phyloP scores from a whole-genome alignment of 2,329 filamentous ascomycete genomes.

The Microdochium nivale region DNA sequence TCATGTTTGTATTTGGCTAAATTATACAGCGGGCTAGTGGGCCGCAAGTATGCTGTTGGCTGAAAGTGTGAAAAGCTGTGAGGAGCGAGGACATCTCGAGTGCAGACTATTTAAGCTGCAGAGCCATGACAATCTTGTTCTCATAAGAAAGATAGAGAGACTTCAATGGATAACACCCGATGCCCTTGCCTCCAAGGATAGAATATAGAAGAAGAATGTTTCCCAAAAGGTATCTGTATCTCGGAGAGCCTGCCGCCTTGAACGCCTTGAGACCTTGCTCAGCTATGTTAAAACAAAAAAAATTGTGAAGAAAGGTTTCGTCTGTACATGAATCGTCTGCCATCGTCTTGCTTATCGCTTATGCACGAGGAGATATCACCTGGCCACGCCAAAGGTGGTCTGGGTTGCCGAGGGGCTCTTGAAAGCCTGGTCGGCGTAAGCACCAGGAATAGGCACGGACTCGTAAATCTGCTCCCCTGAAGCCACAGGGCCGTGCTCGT shows the following conservation, averaged over 20 bases:
- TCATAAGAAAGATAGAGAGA: too few relatives aligned
- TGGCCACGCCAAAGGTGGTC: slow-evolving; percentile 30
- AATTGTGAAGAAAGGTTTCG: slow-evolving; percentile 7
- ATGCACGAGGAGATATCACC: slow-evolving; percentile 7
- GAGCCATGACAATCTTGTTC: too few relatives aligned
- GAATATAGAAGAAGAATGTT: background rate
- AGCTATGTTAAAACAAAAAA: slow-evolving; percentile 12
- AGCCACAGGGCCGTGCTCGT: slow-evolving; percentile 60
- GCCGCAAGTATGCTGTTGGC: too few relatives aligned
- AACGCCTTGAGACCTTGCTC: background rate
- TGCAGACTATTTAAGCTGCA: too few relatives aligned
- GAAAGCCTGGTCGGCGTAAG: slow-evolving; percentile 55
- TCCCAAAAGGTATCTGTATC: slow-evolving; percentile 1
- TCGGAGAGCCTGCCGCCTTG: background rate
- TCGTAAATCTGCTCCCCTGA: slow-evolving; percentile 80
- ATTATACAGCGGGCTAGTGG: too few relatives aligned
- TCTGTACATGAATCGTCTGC: slow-evolving; percentile 1
- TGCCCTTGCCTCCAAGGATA: too few relatives aligned
- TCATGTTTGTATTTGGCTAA: too few relatives aligned
- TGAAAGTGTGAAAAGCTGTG: too few relatives aligned
- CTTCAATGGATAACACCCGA: too few relatives aligned
- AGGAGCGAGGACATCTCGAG: too few relatives aligned
- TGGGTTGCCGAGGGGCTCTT: slow-evolving; percentile 40
- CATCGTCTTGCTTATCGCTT: background rate
- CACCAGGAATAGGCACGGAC: slow-evolving; percentile 78